phyloP scores from a whole-genome alignment of 2,329 filamentous ascomycete genomes.

The Stachybotrys chartarum region DNA sequence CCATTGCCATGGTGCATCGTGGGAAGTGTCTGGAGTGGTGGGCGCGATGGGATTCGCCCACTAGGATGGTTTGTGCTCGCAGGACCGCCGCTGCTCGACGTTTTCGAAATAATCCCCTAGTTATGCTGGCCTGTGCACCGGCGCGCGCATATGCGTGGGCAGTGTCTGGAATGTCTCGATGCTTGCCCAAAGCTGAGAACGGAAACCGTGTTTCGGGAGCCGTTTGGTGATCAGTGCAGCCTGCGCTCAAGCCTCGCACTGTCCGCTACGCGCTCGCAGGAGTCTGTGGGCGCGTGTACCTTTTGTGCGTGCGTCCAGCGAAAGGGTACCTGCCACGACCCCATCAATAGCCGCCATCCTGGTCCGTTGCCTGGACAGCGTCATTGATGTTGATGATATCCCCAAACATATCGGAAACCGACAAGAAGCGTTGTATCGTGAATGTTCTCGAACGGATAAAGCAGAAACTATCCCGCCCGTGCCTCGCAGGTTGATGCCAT shows the following conservation, averaged over 20 bases:
- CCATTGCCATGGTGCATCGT: background rate
- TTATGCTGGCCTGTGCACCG: too few relatives aligned
- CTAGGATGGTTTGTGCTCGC: background rate
- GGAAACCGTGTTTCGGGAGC: background rate
- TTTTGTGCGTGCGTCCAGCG: background rate
- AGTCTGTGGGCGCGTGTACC: background rate
- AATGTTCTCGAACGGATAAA: too few relatives aligned
- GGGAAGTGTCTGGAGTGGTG: background rate
- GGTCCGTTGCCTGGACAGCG: background rate
- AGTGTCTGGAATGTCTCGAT: background rate
- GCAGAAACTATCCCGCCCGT: too few relatives aligned
- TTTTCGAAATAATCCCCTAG: background rate
- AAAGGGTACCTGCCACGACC: background rate
- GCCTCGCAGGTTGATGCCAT: too few relatives aligned
- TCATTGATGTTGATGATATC: background rate
- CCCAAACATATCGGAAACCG: too few relatives aligned
- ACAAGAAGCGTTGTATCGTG: too few relatives aligned
- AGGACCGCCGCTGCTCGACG: background rate
- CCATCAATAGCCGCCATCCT: background rate
- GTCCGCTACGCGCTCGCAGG: background rate
- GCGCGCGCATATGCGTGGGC: too few relatives aligned
- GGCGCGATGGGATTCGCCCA: background rate
- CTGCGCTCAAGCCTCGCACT: background rate
- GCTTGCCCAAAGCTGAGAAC: background rate
- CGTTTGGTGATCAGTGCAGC: background rate